Percentiles rank a stretch among this genome's conserved stretches.
Evolutionary conservation across 768 basidiomycete genomes (phyloP).

Genomic region (Russula brevipes): DNA sequence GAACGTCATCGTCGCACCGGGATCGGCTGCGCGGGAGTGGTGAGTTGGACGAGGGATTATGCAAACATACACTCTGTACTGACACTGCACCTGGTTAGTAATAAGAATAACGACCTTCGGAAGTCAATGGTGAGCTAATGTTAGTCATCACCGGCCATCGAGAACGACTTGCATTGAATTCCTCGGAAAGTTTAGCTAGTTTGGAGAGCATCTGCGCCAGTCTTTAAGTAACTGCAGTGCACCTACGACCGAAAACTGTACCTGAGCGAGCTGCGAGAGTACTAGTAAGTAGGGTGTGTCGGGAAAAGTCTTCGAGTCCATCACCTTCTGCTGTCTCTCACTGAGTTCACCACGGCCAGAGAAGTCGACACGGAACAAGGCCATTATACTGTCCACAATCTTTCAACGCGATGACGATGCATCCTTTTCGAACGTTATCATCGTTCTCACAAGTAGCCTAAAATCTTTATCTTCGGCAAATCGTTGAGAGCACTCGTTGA

Average conservation of each 20-base stretch:
- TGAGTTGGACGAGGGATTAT: background rate
- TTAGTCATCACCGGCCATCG: background rate
- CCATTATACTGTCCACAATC: constrained; percentile 98
- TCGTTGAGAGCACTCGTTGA: constrained; percentile 81
- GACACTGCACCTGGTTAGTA: constrained; percentile 92
- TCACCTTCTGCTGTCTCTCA: constrained; percentile 86
- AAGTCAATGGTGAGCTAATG: constrained; percentile 20
- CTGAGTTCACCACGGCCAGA: constrained; percentile 92
- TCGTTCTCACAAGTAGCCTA: constrained; percentile 51
- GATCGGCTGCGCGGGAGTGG: constrained; percentile 52
- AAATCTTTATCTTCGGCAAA: constrained; percentile 90
- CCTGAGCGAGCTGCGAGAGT: constrained; percentile 69
- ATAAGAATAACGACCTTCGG: constrained; percentile 74
- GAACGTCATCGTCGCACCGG: constrained; percentile 92
- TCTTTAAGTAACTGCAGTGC: background rate
- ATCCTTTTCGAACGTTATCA: background rate
- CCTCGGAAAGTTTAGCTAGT: constrained; percentile 86
- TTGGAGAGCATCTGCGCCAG: constrained; percentile 78
- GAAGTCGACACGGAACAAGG: constrained; percentile 89
- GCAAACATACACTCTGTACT: constrained; percentile 20
- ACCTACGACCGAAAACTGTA: constrained; percentile 28
- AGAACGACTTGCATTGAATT: constrained; percentile 61
- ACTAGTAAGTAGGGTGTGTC: constrained; percentile 18
- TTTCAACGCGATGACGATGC: constrained; percentile 31
- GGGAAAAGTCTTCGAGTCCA: background rate